Conservation (phyloP, 2,329 filamentous ascomycete genomes). For the Pyrenophora seminiperda region DNA sequence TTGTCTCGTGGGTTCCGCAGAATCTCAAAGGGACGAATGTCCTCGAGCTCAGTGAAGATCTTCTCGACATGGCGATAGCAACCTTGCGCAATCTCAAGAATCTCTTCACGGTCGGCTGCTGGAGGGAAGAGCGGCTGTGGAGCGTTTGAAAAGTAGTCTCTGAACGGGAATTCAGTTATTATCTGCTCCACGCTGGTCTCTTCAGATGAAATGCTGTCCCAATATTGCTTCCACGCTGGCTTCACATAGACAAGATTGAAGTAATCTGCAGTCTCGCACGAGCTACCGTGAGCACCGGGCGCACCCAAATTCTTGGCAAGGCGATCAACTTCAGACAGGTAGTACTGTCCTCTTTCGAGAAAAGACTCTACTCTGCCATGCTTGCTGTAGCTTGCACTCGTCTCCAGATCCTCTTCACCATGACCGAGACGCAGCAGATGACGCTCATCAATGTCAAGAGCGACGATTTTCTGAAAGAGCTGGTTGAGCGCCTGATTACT, state of each 20-base stretch:
- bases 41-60: conserved; percentile 89
- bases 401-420: conserved; percentile 91
- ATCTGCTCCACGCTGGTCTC: conserved; percentile 66
- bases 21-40: conserved; percentile 94
- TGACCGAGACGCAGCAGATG: conserved; percentile 91
- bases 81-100: conserved; percentile 77
- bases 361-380: conserved; percentile 94
- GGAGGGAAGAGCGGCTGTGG: conserved; percentile 82
- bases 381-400: conserved; percentile 88
- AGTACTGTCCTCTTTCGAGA: conserved; percentile 79
- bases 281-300: conserved; percentile 92
- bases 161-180: conserved; percentile 80
- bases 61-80: conserved; percentile 88
- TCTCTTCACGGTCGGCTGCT: conserved; percentile 66
- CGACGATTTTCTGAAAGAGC: conserved; percentile 96
- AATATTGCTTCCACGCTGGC: conserved; percentile 87
- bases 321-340: conserved; percentile 82
- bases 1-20: conserved; percentile 87
- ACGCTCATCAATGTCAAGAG: conserved; percentile 91
- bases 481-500: conserved; percentile 98
- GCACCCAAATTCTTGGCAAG: conserved; percentile 84
- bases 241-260: conserved; percentile 92
- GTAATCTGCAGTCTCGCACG: conserved; percentile 95
- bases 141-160: conserved; percentile 82
- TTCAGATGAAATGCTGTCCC: conserved; percentile 64